phyloP scores from a whole-genome alignment of 371 early-diverging fungal genomes.

The Syncephalastrum monosporum region DNA sequence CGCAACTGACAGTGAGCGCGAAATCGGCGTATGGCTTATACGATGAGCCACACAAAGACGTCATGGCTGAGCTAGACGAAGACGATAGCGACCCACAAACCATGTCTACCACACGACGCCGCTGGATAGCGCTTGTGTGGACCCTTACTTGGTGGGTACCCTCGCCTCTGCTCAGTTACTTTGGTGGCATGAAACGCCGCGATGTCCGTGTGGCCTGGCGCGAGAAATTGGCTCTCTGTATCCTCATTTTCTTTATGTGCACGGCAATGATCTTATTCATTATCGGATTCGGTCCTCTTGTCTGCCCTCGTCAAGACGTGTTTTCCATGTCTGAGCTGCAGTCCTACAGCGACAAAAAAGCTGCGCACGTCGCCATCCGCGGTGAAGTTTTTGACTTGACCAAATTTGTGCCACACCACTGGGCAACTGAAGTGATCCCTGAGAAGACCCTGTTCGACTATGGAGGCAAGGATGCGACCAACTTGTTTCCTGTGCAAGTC shows the following conservation, averaged over 20 bases:
- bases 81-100: conserved; percentile 15
- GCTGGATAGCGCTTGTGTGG: conserved; percentile 87
- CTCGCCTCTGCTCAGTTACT: conserved; percentile 54
- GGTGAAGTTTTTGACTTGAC: conserved; percentile 75
- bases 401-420: conserved; percentile 58
- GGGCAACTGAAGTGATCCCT: conserved; percentile 45
- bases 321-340: conserved; percentile 52
- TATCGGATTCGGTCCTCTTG: conserved; percentile 75
- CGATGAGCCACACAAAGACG: conserved; percentile 16
- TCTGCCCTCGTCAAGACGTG: conserved; percentile 84
- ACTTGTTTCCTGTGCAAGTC: conserved; percentile 75
- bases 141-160: conserved; percentile 89
- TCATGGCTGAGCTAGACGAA: conserved; percentile 8
- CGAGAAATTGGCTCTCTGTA: conserved; percentile 81
- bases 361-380: conserved; percentile 62
- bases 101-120: conserved; percentile 48
- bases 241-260: conserved; percentile 64
- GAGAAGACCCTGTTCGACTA: conserved; percentile 55
- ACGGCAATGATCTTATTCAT: conserved; percentile 55
- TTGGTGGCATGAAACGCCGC: conserved; percentile 73
- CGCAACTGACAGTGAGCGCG: conserved; percentile 2
- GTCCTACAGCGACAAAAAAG: conserved; percentile 25
- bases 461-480: conserved; percentile 65
- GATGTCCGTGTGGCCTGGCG: conserved; percentile 90
- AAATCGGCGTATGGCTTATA: conserved; percentile 10